Evolutionary conservation across 345 rosid genomes (phyloP).

Genomic region (Clarkia xantiana): DNA sequence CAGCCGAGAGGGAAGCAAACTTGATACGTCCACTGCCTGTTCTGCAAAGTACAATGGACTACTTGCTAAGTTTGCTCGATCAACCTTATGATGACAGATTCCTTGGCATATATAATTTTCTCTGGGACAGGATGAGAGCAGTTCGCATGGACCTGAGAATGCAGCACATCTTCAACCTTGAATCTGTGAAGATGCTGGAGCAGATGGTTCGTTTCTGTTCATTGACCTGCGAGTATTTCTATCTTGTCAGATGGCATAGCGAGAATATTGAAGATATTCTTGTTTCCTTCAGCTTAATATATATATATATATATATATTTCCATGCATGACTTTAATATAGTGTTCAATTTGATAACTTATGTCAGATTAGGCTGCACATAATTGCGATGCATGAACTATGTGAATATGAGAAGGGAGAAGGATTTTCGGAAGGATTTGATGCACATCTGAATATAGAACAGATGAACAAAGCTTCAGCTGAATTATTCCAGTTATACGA

Average conservation of each 20-base stretch:
- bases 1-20: conserved; percentile 83
- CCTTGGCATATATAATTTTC: conserved; percentile 78
- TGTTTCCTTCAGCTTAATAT: neutral
- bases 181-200: conserved; percentile 79
- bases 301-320: neutral
- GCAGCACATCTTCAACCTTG: conserved; percentile 83
- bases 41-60: conserved; percentile 61
- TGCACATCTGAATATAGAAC: conserved; percentile 95
- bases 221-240: neutral
- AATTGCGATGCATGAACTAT: conserved; percentile 89
- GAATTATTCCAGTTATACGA: conserved; percentile 96
- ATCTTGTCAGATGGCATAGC: neutral
- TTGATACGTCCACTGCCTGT: conserved; percentile 90
- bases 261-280: neutral
- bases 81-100: conserved; percentile 65
- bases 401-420: conserved; percentile 90
- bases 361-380: conserved; percentile 92
- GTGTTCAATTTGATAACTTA: conserved; percentile 10
- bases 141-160: conserved; percentile 90
- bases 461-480: conserved; percentile 97
- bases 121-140: conserved; percentile 99
- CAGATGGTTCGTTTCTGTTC: conserved; percentile 57
- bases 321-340: conserved; percentile 5
- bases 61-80: conserved; percentile 76
- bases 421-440: conserved; percentile 97